Conservation (phyloP, 1,139 yeast genomes). For the Kodamaea plutei region DNA sequence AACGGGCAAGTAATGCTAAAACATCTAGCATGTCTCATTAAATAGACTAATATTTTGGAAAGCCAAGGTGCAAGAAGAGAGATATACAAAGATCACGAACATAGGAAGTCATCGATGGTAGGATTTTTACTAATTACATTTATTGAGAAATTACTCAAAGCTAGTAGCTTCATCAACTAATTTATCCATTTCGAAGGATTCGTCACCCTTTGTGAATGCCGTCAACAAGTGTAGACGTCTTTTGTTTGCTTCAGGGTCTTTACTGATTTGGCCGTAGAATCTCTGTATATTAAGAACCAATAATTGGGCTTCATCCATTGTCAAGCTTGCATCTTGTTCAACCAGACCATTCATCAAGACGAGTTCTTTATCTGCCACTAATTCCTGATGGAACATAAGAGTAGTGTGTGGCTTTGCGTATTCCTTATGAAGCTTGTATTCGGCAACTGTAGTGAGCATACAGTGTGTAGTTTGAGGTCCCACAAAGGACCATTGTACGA, state of each 20-base stretch:
- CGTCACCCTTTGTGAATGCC: slow-evolving; percentile 67
- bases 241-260: slow-evolving; percentile 33
- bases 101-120: no score
- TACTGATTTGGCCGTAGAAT: slow-evolving; percentile 68
- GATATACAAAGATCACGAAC: no score
- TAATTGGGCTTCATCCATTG: slow-evolving; percentile 73
- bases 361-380: slow-evolving; percentile 55
- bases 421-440: slow-evolving; percentile 85
- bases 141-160: slow-evolving; percentile 49
- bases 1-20: no score
- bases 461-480: slow-evolving; percentile 86
- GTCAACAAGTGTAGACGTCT: slow-evolving; percentile 54
- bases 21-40: no score
- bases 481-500: slow-evolving; percentile 89
- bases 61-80: no score
- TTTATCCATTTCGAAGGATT: slow-evolving; percentile 58
- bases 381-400: slow-evolving; percentile 79
- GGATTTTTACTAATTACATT: no score
- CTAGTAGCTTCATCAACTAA: slow-evolving; percentile 72
- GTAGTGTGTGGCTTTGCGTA: slow-evolving; percentile 96
- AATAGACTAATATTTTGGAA: no score
- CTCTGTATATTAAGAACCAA: slow-evolving; percentile 78
- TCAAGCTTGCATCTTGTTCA: slow-evolving; percentile 63
- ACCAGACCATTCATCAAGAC: slow-evolving; percentile 87
- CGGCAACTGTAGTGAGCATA: slow-evolving; percentile 87